Evolutionary conservation across 2,329 filamentous ascomycete species (phyloP), one percentile per base, ranked within the genome.

Genomic region (Cytospora piceae): DNA sequence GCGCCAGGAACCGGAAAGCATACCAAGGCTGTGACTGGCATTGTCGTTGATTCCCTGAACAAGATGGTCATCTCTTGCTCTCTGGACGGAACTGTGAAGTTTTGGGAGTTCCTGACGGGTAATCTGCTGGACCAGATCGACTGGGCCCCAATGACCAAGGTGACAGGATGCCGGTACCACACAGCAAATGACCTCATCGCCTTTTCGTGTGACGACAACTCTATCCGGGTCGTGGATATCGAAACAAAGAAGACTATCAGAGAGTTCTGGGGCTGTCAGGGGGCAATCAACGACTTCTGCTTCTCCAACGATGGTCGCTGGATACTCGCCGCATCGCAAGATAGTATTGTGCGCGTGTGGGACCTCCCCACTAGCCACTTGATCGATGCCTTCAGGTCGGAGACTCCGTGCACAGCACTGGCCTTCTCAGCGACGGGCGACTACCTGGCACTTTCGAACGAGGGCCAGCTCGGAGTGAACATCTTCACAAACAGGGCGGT

Each of bases 401-500:
- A 89, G 63, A 90, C 85, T 62, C 88, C 90, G 14, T 97, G 94
- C 75, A 95, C 89, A 20, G 90, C 93, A 2, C 81, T 99, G 15
- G 88, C 94, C 9, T 96, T 98, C 81, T 97, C 95, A 0, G 83
- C 84, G 1, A 96, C 93, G 0, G 95, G 94, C 17, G 95, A 99
- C 73, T 98, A 93, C 72, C 85, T 99, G n/a, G 95, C 95, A 4
- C 95, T 94, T 4, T 90, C 93, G 0, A 89, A 93, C 61, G 87
- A 93, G 62, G 91, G 90, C 65, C 88, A 90, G 69, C 85, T 97
- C 1, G 95, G 95, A 15, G 90, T 99, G n/a, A 90, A 92, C 71
- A 87, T 99, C 57, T 99, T 95, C 94, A 97, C 92, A 27, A 99
- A 99, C 78, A 92, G 92, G 73, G 90, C 91, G 0, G 82, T 98